These are phyloP conservation scores for Sphaerostilbella broomeana DNA, from an alignment of 2,329 filamentous ascomycete genomes.

Conservation along the genomic window DNA sequence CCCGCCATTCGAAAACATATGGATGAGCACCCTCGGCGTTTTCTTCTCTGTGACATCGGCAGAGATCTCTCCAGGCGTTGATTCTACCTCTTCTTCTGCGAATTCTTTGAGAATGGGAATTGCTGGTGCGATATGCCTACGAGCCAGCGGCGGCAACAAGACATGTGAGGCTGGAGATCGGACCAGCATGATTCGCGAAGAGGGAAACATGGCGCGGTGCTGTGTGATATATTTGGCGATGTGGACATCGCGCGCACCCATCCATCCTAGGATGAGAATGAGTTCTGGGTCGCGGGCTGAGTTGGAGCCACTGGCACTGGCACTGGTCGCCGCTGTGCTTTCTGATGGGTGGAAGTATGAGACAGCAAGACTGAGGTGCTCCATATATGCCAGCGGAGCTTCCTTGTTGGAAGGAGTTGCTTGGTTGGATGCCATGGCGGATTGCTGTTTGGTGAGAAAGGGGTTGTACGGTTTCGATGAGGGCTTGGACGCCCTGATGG, in stretches of 20 bases:
- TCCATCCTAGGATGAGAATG: slow-evolving; percentile 44
- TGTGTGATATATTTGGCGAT: slow-evolving; percentile 45
- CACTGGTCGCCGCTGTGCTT: not conserved
- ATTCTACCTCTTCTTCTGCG: slow-evolving; percentile 19
- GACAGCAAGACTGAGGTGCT: slow-evolving; percentile 31
- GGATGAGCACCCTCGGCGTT: slow-evolving; percentile 35
- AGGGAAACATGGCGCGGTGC: slow-evolving; percentile 40
- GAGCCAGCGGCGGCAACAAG: slow-evolving; percentile 27
- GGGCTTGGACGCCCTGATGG: not conserved
- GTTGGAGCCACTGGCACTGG: not conserved
- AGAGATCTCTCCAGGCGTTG: no score
- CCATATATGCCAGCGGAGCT: slow-evolving; percentile 30
- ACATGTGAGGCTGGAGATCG: slow-evolving; percentile 34
- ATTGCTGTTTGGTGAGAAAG: not conserved
- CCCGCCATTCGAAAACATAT: slow-evolving; percentile 49
- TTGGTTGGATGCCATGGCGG: slow-evolving; percentile 25
- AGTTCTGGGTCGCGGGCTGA: slow-evolving; percentile 33
- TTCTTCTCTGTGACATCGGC: not conserved
- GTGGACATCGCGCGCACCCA: slow-evolving; percentile 43
- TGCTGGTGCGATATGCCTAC: slow-evolving; percentile 32
- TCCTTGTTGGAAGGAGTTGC: slow-evolving; percentile 1
- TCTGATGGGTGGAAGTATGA: slow-evolving; percentile 29
- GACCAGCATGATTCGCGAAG: slow-evolving; percentile 40
- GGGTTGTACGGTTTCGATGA: not conserved
- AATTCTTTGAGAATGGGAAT: slow-evolving; percentile 32